A percentile compares a stretch with the other conserved stretches of the same genome.
These are phyloP conservation scores for Aaosphaeria arxii DNA, from an alignment of 2,329 filamentous ascomycete species.

Conservation along the genomic window DNA sequence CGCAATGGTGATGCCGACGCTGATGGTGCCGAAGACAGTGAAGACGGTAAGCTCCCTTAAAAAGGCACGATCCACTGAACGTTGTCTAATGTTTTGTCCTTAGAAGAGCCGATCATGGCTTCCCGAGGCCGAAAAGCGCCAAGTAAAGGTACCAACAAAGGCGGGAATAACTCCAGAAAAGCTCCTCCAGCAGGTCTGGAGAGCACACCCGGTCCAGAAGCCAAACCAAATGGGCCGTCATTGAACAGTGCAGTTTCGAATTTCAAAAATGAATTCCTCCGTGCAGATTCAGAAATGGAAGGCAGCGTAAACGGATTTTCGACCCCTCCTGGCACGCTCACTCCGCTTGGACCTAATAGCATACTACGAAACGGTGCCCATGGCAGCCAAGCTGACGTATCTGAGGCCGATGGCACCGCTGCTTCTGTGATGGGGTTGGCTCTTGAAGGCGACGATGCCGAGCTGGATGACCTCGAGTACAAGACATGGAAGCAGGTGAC, in stretches of 20 bases:
- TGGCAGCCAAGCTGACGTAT: slow-evolving; percentile 74
- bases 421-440: slow-evolving; percentile 66
- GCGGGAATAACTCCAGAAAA: slow-evolving; percentile 63
- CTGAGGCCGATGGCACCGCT: slow-evolving; percentile 77
- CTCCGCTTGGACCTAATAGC: slow-evolving; percentile 70
- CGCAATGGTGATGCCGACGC: slow-evolving; percentile 79
- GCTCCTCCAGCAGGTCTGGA: slow-evolving; percentile 72
- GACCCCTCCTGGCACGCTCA: slow-evolving; percentile 78
- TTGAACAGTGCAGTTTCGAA: slow-evolving; percentile 48
- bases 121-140: slow-evolving; percentile 87
- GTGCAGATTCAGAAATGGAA: slow-evolving; percentile 76
- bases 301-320: slow-evolving; percentile 79
- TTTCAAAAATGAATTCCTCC: slow-evolving; percentile 51
- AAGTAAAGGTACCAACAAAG: slow-evolving; percentile 67
- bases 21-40: slow-evolving; percentile 84
- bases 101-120: slow-evolving; percentile 88
- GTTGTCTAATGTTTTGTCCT: slow-evolving; percentile 3
- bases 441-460: slow-evolving; percentile 69
- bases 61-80: background rate
- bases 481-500: slow-evolving; percentile 99
- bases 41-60: slow-evolving; percentile 56
- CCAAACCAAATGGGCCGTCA: slow-evolving; percentile 67
- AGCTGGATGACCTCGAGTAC: slow-evolving; percentile 86
- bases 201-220: slow-evolving; percentile 71
- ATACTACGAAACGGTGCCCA: slow-evolving; percentile 54